Base-by-base conservation (phyloP, 345 rosid genomes). In the Gossypium mustelinum region DNA sequence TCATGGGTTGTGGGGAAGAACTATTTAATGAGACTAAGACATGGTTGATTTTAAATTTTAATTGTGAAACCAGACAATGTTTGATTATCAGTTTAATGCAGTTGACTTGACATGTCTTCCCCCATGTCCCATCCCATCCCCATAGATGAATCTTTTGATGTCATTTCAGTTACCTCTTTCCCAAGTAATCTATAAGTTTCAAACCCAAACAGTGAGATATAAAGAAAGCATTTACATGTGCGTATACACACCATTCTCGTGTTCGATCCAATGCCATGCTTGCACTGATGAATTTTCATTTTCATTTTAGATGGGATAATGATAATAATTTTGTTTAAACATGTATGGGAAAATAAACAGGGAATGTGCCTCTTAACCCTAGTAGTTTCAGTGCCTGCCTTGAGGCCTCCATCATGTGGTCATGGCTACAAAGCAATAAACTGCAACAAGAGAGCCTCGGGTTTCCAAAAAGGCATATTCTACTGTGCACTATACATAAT, bases 281-380 rank as follows among this genome's bases (percentile, higher is more conserved):
- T 57, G 61, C 29, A 57, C 5, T 62, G 20, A 29, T 62, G 9
- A 16, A 2, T 20, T 56, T 20, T 56, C 13, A 18, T 55, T 55
- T 45, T 18, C 2, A n/a, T 9, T 16, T 10, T 27, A 29, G 64
- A 24, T 56, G 41, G 48, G 67, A 44, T 41, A 1, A 9, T 34
- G 16, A 50, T 50, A 34, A 71, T 11, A 17, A 11, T 72, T 11
- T 8, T 56, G 20, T 56, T 34, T 1, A 6, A 7, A 72, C n/a
- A 20, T 39, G n/a, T 34, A 13, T 59, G 67, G 67, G 55, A 18
- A 58, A 44, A 57, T 18, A 50, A 83, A 71, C 85, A 89, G 91
- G 90, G 94, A 60, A 89, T 87, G 90, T 48, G 58, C 20, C 81
- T 89, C 22, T 25, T 89, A 66, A 89, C 89, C 4, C 55, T 87